phyloP scores from a whole-genome alignment of 257 asterid genomes.

The Solanum paucissectum region DNA sequence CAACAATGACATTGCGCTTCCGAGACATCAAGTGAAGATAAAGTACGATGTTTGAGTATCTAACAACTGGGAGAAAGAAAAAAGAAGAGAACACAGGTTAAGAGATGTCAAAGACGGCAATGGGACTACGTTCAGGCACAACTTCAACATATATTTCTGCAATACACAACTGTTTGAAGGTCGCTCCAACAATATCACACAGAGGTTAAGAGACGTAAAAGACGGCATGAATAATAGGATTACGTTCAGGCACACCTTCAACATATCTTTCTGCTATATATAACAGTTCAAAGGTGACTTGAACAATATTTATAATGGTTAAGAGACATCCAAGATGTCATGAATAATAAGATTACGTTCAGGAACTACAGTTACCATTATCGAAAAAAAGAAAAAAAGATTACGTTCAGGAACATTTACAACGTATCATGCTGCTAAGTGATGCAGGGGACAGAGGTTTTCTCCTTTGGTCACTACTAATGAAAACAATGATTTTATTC shows the following conservation, averaged over 20 bases:
- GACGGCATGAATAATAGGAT: background rate
- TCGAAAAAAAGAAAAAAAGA: background rate
- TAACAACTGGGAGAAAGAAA: slow-evolving; percentile 1
- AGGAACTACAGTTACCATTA: no score
- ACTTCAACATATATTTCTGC: background rate
- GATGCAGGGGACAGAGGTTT: background rate
- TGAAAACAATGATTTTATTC: background rate
- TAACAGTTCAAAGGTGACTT: background rate
- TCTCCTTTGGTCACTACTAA: background rate
- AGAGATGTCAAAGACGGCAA: background rate
- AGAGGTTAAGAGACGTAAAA: background rate
- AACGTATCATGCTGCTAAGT: background rate
- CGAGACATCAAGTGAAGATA: slow-evolving; percentile 48
- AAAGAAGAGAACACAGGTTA: background rate
- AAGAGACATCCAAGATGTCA: background rate
- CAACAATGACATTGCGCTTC: slow-evolving; percentile 63
- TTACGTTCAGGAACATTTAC: background rate
- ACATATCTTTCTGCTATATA: background rate
- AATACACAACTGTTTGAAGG: background rate
- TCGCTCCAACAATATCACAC: background rate
- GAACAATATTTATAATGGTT: background rate
- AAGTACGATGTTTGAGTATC: slow-evolving; percentile 11
- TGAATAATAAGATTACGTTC: background rate
- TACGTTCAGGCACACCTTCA: background rate
- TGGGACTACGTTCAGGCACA: background rate